Conservation (phyloP, 2,329 filamentous ascomycete species). For the Macrophomina pseudophaseolina region DNA sequence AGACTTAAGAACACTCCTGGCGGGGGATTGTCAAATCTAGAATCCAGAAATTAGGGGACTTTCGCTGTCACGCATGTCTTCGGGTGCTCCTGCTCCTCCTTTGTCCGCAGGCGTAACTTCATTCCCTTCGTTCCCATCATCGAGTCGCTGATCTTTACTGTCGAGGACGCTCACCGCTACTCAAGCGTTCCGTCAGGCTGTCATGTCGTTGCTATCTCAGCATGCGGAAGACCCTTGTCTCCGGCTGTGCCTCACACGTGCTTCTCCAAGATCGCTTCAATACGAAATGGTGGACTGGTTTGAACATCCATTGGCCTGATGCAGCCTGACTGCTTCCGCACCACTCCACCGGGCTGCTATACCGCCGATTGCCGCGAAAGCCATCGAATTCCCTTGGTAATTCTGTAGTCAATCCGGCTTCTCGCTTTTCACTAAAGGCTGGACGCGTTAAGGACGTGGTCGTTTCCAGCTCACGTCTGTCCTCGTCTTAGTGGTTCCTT, state of each 20-base stretch:
- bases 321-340: constrained; percentile 10
- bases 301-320: not conserved
- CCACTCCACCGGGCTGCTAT: not conserved
- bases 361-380: not conserved
- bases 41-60: too few relatives aligned
- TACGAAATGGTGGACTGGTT: not conserved
- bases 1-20: too few relatives aligned
- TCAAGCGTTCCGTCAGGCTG: not conserved
- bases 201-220: too few relatives aligned
- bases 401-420: not conserved
- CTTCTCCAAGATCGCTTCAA: not conserved
- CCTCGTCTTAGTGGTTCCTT: too few relatives aligned
- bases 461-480: too few relatives aligned
- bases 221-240: not conserved
- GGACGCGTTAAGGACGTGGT: too few relatives aligned
- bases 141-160: not conserved
- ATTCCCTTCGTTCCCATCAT: not conserved
- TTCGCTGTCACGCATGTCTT: not conserved
- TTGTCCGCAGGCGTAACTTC: not conserved
- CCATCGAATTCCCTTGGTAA: not conserved
- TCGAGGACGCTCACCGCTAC: not conserved
- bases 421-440: too few relatives aligned
- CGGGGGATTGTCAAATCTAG: too few relatives aligned
- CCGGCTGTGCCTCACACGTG: constrained; percentile 10
- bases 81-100: not conserved